Conservation (phyloP, 2,329 filamentous ascomycete species). For the Fonsecaea monophora region DNA sequence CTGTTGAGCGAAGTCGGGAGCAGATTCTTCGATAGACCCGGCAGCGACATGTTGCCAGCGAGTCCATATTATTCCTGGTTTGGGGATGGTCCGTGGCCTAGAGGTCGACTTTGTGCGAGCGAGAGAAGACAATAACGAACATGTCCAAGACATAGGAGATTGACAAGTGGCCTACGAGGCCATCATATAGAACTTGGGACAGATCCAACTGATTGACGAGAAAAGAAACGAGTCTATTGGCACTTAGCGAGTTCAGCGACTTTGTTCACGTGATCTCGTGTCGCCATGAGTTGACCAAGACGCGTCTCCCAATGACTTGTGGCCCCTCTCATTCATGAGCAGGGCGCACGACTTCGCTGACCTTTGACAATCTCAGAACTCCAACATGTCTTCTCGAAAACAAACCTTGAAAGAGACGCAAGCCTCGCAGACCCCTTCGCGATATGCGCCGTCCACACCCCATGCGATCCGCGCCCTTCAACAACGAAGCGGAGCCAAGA, state of each 20-base stretch:
- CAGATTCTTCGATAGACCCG: neutral
- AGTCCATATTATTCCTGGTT: neutral
- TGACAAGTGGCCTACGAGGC: neutral
- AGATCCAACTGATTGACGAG: neutral
- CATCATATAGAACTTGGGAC: neutral
- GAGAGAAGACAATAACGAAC: neutral
- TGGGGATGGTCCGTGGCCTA: neutral
- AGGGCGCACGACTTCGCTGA: neutral
- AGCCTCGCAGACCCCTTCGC: conserved; percentile 40
- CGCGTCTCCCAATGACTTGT: neutral
- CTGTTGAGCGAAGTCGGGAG: conserved; percentile 5
- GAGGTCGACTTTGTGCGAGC: neutral
- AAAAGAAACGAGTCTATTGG: neutral
- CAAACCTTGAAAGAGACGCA: conserved; percentile 27
- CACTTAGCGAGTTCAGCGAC: no score
- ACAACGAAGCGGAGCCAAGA: conserved; percentile 48
- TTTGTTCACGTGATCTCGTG: neutral
- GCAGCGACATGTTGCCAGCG: conserved; percentile 2
- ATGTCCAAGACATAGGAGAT: neutral
- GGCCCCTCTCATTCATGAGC: neutral
- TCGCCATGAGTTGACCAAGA: neutral
- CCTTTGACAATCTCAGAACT: neutral
- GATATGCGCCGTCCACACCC: conserved; percentile 59
- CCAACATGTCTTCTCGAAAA: conserved; percentile 37
- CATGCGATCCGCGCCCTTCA: conserved; percentile 62